phyloP scores from a whole-genome alignment of 148 eudicot species.

The Oxyria digyna region DNA sequence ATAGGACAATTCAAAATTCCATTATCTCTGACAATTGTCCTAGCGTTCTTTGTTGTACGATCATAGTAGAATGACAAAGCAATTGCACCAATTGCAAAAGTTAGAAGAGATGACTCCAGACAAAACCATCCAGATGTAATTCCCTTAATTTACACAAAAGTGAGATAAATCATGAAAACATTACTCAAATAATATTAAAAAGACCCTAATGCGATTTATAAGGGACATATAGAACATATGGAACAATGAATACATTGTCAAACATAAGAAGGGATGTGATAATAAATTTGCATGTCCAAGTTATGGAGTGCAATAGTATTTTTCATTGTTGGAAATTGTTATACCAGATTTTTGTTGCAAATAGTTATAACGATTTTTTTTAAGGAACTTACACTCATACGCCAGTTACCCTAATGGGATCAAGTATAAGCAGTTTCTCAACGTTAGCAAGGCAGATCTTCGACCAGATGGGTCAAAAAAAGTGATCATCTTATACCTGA shows the following conservation, averaged over 20 bases:
- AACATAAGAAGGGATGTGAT: background rate
- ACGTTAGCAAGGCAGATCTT: conserved; percentile 81
- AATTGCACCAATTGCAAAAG: conserved; percentile 64
- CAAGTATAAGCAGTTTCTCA: conserved; percentile 90
- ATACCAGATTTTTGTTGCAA: too few species aligned
- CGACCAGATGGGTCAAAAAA: too few species aligned
- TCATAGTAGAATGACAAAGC: conserved; percentile 53
- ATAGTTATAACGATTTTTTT: background rate
- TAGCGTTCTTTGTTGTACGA: conserved; percentile 64
- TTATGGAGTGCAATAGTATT: background rate
- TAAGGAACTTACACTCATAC: conserved; percentile 67
- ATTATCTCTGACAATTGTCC: too few species aligned
- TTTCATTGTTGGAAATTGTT: background rate
- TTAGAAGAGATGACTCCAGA: conserved; percentile 66
- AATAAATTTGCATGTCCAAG: background rate
- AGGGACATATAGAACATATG: background rate
- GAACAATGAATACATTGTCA: background rate
- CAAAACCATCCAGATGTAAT: conserved; percentile 95
- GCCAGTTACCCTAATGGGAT: conserved; percentile 90
- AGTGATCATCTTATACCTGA: too few species aligned
- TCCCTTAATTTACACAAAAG: conserved; percentile 18
- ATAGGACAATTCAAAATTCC: too few species aligned
- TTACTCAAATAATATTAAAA: too few species aligned
- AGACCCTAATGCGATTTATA: background rate
- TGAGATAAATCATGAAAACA: background rate